These are phyloP conservation scores for Daldinia sp. DNA, from an alignment of 2,329 filamentous ascomycete species.

Conservation along the genomic window DNA sequence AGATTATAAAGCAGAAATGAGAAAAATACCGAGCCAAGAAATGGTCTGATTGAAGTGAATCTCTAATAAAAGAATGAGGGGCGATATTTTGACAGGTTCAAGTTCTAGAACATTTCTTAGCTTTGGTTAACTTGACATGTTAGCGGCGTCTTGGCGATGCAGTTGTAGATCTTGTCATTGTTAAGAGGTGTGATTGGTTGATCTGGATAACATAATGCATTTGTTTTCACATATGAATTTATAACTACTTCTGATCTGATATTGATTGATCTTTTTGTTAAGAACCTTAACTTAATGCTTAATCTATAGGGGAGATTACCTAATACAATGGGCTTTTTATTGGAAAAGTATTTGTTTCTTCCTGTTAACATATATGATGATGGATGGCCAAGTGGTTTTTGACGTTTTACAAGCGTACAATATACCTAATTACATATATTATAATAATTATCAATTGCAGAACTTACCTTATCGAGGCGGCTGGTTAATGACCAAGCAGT, in stretches of 20 bases:
- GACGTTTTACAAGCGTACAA: too few relatives aligned
- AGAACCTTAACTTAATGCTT: too few relatives aligned
- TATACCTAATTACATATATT: too few relatives aligned
- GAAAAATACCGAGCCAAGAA: not conserved
- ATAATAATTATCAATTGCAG: too few relatives aligned
- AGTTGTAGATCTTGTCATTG: conserved; percentile 30
- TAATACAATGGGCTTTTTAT: too few relatives aligned
- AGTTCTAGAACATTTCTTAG: conserved; percentile 26
- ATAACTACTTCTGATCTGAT: too few relatives aligned
- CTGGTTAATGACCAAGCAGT: not conserved
- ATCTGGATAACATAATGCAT: conserved; percentile 29
- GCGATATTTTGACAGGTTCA: not conserved
- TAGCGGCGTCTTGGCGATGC: conserved; percentile 23
- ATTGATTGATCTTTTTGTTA: too few relatives aligned
- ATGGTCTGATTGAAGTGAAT: not conserved
- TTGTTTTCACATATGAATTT: conserved; percentile 8
- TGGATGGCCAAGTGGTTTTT: too few relatives aligned
- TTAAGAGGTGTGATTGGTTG: conserved; percentile 26
- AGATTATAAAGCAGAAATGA: not conserved
- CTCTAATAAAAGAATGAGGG: conserved; percentile 1
- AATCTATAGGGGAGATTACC: too few relatives aligned
- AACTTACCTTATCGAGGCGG: not conserved
- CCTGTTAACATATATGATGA: too few relatives aligned
- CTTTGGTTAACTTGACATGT: conserved; percentile 10
- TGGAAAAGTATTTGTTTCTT: too few relatives aligned